A percentile compares a stretch with the other conserved stretches of the same genome.
Conservation (phyloP, 768 basidiomycete genomes). For the Panaeolus cyanescens region DNA sequence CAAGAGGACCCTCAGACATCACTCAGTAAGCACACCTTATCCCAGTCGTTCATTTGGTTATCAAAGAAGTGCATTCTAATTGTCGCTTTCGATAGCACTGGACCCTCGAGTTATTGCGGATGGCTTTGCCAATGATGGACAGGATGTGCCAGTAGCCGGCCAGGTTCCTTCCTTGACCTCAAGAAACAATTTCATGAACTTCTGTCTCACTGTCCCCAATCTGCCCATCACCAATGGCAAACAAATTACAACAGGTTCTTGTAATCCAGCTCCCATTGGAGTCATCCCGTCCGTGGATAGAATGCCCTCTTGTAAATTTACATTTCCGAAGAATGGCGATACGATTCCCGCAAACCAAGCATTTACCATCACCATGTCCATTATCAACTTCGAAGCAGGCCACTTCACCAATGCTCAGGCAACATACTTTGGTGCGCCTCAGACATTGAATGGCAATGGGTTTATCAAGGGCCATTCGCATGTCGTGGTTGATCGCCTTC, state of each 20-base stretch:
- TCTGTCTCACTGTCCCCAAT: conserved; percentile 41
- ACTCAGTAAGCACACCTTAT: conserved; percentile 39
- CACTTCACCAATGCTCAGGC: conserved; percentile 51
- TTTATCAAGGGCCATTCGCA: conserved; percentile 55
- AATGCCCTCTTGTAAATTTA: conserved; percentile 47
- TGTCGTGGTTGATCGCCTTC: conserved; percentile 50
- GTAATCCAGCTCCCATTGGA: conserved; percentile 58
- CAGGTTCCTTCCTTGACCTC: conserved; percentile 50
- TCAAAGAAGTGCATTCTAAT: not conserved
- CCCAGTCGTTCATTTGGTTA: too few relatives aligned
- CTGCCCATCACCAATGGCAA: conserved; percentile 51
- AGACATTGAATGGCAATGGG: conserved; percentile 46
- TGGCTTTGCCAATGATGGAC: conserved; percentile 52
- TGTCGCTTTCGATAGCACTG: conserved; percentile 40
- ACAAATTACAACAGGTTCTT: conserved; percentile 46
- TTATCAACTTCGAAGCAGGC: conserved; percentile 43
- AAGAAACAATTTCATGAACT: conserved; percentile 60
- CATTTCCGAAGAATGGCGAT: conserved; percentile 37
- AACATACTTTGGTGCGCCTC: conserved; percentile 55
- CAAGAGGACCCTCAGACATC: conserved; percentile 46
- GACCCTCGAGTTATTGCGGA: conserved; percentile 49
- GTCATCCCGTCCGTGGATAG: conserved; percentile 43
- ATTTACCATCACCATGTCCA: conserved; percentile 49
- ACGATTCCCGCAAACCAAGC: conserved; percentile 40
- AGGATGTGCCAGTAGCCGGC: conserved; percentile 39